phyloP scores from a whole-genome alignment of 2,329 filamentous ascomycete species.

The Sodiomyces alkalinus region DNA sequence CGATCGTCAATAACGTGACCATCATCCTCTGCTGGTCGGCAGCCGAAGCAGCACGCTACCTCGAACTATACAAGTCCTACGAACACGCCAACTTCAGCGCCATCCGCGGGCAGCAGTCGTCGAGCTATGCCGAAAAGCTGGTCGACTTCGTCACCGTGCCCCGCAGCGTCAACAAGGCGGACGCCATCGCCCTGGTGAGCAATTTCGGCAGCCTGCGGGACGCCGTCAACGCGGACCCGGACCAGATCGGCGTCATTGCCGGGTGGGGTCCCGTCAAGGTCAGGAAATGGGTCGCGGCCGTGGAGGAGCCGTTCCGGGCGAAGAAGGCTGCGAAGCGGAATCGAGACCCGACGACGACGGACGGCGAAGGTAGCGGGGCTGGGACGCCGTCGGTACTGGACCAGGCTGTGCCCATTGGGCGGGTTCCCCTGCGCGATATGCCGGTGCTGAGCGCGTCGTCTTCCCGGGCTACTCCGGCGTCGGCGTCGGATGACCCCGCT shows the following conservation, averaged over 20 bases:
- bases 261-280: slow-evolving; percentile 97
- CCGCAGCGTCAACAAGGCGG: slow-evolving; percentile 82
- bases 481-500: neutral
- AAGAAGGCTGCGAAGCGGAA: slow-evolving; percentile 50
- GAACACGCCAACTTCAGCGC: slow-evolving; percentile 69
- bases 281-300: slow-evolving; percentile 64
- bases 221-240: slow-evolving; percentile 74
- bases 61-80: slow-evolving; percentile 89
- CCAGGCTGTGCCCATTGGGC: slow-evolving; percentile 22
- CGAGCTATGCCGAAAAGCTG: slow-evolving; percentile 70
- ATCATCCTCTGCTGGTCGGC: slow-evolving; percentile 89
- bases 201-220: slow-evolving; percentile 82
- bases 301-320: slow-evolving; percentile 73
- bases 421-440: slow-evolving; percentile 26
- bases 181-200: slow-evolving; percentile 77
- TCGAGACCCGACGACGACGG: slow-evolving; percentile 9
- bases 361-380: slow-evolving; percentile 11
- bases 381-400: slow-evolving; percentile 16
- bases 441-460: slow-evolving; percentile 6
- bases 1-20: slow-evolving; percentile 82
- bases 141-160: slow-evolving; percentile 89
- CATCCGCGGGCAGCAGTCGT: slow-evolving; percentile 74
- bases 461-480: neutral
- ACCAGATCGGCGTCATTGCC: slow-evolving; percentile 69
- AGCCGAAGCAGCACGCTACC: slow-evolving; percentile 81